Evolutionary conservation across 2,329 filamentous ascomycete genomes (phyloP).

Genomic region (Paecilomyces variotii): DNA sequence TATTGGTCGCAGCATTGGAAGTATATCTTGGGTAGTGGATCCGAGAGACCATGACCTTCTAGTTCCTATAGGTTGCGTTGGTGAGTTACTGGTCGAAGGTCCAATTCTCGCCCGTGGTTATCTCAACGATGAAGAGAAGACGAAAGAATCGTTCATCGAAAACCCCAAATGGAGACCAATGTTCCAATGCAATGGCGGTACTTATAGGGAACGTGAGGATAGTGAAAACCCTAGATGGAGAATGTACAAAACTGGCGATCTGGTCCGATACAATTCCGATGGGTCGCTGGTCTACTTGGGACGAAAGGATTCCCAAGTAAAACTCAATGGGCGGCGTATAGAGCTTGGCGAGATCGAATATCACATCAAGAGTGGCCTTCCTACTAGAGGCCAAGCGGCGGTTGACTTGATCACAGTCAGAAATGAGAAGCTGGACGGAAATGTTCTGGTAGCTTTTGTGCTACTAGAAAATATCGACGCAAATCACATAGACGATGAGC

Average conservation of each 20-base stretch:
- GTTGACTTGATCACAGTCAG: slow-evolving; percentile 10
- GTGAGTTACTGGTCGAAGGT: slow-evolving; percentile 35
- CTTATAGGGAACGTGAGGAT: not conserved
- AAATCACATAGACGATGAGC: not conserved
- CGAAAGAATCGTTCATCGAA: slow-evolving; percentile 11
- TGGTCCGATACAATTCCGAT: slow-evolving; percentile 13
- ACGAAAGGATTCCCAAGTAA: slow-evolving; percentile 53
- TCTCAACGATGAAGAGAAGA: slow-evolving; percentile 14
- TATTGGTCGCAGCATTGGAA: slow-evolving; percentile 10
- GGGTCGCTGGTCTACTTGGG: slow-evolving; percentile 13
- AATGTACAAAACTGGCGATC: slow-evolving; percentile 21
- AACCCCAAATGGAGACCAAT: slow-evolving; percentile 12
- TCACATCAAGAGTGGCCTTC: slow-evolving; percentile 13
- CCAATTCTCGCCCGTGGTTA: slow-evolving; percentile 32
- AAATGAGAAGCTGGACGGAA: not conserved
- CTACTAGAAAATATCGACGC: slow-evolving; percentile 2
- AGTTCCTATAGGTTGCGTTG: slow-evolving; percentile 28
- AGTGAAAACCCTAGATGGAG: not conserved
- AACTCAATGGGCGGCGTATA: slow-evolving; percentile 53
- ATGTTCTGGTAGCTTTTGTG: slow-evolving; percentile 15
- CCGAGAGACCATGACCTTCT: slow-evolving; percentile 11
- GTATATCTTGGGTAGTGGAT: slow-evolving; percentile 16
- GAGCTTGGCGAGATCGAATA: slow-evolving; percentile 44
- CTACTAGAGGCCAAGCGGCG: slow-evolving; percentile 12
- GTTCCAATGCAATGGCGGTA: not conserved